These are phyloP conservation scores for Canavalia ensiformis DNA, from an alignment of 306 rosid genomes.

Conservation along the genomic window DNA sequence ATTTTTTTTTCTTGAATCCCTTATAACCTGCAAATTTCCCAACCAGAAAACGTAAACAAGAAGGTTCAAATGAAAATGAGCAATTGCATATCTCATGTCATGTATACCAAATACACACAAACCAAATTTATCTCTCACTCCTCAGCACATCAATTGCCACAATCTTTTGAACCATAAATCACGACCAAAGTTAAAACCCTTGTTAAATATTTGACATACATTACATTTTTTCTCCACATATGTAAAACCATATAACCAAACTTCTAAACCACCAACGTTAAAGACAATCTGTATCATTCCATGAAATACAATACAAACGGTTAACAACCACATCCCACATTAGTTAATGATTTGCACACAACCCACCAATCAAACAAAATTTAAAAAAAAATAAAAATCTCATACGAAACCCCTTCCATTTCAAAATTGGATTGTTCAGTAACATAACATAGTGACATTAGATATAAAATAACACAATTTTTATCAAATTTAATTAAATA, in stretches of 20 bases:
- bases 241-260: no score
- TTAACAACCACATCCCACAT: background rate
- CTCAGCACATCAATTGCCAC: slow-evolving; percentile 50
- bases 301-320: no score
- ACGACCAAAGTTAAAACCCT: background rate
- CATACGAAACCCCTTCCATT: no score
- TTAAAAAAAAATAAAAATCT: no score
- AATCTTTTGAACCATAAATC: slow-evolving; percentile 50
- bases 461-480: no score
- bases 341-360: background rate
- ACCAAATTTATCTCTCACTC: slow-evolving; percentile 49
- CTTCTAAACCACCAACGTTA: no score
- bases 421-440: no score
- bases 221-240: background rate
- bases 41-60: slow-evolving; percentile 28
- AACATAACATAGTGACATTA: no score
- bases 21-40: slow-evolving; percentile 63
- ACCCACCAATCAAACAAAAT: no score
- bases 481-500: no score
- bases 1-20: slow-evolving; percentile 65
- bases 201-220: background rate
- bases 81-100: background rate
- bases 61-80: background rate
- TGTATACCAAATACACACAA: background rate
- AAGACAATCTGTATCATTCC: no score